phyloP scores from a whole-genome alignment of 257 asterid genomes.

The Rehmannia glutinosa region DNA sequence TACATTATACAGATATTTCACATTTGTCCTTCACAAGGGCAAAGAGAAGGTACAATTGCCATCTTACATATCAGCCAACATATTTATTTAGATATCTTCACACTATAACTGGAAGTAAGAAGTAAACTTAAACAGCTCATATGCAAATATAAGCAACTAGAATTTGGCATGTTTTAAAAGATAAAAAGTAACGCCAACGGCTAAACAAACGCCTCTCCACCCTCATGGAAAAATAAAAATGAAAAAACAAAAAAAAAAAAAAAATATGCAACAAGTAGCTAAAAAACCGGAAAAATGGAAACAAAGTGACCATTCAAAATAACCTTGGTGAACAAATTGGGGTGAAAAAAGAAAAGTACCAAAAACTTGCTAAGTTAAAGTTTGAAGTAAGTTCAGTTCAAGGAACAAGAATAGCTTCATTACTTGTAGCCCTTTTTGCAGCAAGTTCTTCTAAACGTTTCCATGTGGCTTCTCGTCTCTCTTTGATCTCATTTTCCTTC shows the following conservation, averaged over 20 bases:
- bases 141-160: constrained; percentile 16
- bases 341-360: not conserved
- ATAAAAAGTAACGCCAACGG: constrained; percentile 5
- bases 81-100: constrained; percentile 1
- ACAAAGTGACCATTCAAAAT: no score
- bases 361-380: not conserved
- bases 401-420: constrained; percentile 57
- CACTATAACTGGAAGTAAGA: not conserved
- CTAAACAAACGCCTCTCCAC: constrained; percentile 16
- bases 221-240: no score
- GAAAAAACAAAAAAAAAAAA: no score
- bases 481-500: constrained; percentile 41
- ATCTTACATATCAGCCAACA: not conserved
- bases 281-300: no score
- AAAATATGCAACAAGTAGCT: no score
- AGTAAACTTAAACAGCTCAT: constrained; percentile 4
- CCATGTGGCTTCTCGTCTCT: constrained; percentile 67
- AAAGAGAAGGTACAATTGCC: not conserved
- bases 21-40: not conserved
- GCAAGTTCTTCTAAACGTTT: constrained; percentile 60
- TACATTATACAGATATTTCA: not conserved
- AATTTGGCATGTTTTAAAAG: not conserved
- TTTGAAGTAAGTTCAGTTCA: constrained; percentile 23
- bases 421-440: constrained; percentile 40
- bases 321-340: not conserved